Percentiles rank a stretch among this genome's conserved stretches.
phyloP scores from a whole-genome alignment of 768 basidiomycete species.

The Coprinellus micaceus region DNA sequence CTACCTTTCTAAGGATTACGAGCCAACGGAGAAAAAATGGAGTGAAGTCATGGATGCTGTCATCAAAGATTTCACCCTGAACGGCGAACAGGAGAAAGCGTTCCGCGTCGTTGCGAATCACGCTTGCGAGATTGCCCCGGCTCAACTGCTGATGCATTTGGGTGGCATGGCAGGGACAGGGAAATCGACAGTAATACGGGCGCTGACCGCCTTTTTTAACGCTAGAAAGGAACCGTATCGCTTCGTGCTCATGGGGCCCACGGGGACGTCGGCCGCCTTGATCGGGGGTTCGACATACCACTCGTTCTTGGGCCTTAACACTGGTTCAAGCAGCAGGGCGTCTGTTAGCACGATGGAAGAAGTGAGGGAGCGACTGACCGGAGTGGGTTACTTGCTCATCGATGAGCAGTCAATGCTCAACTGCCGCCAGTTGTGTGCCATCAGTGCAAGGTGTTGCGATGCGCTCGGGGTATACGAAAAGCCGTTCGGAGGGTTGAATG shows the following conservation, averaged over 20 bases:
- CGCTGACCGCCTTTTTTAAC: constrained; percentile 17
- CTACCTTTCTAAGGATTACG: neutral
- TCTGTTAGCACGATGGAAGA: neutral
- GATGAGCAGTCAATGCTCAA: constrained; percentile 18
- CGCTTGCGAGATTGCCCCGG: neutral
- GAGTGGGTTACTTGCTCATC: constrained; percentile 14
- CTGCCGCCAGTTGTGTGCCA: constrained; percentile 9
- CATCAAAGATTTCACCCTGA: neutral
- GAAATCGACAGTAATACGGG: constrained; percentile 20
- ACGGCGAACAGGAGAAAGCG: neutral
- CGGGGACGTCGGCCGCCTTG: constrained; percentile 22
- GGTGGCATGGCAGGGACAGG: constrained; percentile 27
- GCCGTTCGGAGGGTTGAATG: constrained; percentile 7
- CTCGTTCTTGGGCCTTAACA: constrained; percentile 3
- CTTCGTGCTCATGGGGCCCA: constrained; percentile 21
- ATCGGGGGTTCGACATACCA: constrained; percentile 28
- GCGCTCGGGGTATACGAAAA: neutral
- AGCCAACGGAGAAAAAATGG: constrained; percentile 1
- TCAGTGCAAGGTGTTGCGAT: too few species aligned
- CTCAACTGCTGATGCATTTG: constrained; percentile 21
- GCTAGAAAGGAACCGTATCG: constrained; percentile 12
- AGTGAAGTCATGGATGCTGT: constrained; percentile 1
- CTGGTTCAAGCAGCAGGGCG: neutral
- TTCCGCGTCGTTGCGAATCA: constrained; percentile 19
- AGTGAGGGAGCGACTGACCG: neutral